Percentiles rank a stretch among this genome's conserved stretches.
phyloP scores from a whole-genome alignment of 805 yeast species.

The Wickerhamomyces alni region DNA sequence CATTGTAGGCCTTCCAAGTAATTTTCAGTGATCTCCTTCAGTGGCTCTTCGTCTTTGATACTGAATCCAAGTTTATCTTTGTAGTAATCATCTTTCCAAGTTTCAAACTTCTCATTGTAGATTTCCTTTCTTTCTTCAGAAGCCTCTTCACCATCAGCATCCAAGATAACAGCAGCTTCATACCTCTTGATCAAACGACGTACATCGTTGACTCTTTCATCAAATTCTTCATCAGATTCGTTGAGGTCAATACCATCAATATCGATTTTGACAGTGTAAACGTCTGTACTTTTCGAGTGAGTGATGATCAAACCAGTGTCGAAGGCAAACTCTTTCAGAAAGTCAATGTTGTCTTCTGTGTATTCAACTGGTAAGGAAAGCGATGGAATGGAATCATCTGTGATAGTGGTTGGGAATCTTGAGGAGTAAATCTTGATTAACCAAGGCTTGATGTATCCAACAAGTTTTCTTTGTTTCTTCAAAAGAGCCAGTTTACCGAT shows the following conservation, averaged over 20 bases:
- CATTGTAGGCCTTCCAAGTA: constrained; percentile 95
- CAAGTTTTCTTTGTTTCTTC: constrained; percentile 70
- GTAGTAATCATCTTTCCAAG: constrained; percentile 87
- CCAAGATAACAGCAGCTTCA: constrained; percentile 48
- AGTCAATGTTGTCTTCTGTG: constrained; percentile 42
- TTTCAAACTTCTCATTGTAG: constrained; percentile 66
- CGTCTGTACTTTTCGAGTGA: constrained; percentile 52
- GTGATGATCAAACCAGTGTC: constrained; percentile 62
- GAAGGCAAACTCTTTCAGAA: constrained; percentile 56
- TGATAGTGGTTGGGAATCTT: constrained; percentile 21
- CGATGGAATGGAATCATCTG: constrained; percentile 34
- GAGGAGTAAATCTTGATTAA: constrained; percentile 29
- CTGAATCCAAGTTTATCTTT: constrained; percentile 67
- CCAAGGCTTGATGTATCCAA: constrained; percentile 50
- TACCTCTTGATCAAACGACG: constrained; percentile 56
- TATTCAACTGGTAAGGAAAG: constrained; percentile 39
- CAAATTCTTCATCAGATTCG: constrained; percentile 62
- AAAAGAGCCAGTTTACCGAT: constrained; percentile 58
- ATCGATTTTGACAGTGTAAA: constrained; percentile 58
- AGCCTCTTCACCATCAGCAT: constrained; percentile 53
- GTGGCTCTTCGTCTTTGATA: constrained; percentile 49
- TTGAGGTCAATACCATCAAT: constrained; percentile 67
- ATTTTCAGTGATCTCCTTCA: constrained; percentile 64
- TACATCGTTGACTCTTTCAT: constrained; percentile 43
- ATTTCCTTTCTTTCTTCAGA: constrained; percentile 47